Conservation (phyloP, 495 filamentous ascomycete genomes). For the Aspergillus baeticus region DNA sequence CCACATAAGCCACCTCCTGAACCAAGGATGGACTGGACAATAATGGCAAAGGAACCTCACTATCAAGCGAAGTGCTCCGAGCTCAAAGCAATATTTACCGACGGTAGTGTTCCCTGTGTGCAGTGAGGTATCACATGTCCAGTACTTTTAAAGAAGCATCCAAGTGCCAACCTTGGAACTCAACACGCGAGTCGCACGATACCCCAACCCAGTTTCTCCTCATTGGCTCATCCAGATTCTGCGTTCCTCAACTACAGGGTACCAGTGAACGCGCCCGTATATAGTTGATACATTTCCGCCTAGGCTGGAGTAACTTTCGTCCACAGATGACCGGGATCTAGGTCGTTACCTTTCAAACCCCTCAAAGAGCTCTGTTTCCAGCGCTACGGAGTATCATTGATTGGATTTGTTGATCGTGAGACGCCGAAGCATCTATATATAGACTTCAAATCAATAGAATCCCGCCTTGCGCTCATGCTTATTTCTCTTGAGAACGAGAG, state of each 20-base stretch:
- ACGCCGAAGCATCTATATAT: slow-evolving; percentile 15
- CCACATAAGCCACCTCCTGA: slow-evolving; percentile 26
- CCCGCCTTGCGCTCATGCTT: slow-evolving; percentile 2
- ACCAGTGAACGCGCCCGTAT: too few relatives aligned
- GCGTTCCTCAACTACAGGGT: too few relatives aligned
- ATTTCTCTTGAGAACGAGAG: neutral
- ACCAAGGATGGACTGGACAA: slow-evolving; percentile 1
- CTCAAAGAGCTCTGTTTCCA: neutral
- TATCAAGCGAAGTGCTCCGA: neutral
- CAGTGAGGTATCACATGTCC: slow-evolving; percentile 9
- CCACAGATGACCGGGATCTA: neutral
- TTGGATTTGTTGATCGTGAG: neutral
- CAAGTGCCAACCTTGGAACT: neutral
- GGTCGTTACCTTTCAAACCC: slow-evolving; percentile 1
- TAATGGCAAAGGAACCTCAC: neutral
- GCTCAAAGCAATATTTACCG: neutral
- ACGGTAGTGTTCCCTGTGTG: neutral
- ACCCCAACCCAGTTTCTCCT: neutral
- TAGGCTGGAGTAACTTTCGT: neutral
- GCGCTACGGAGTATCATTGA: neutral
- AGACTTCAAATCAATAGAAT: neutral
- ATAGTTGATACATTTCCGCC: neutral
- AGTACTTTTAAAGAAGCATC: slow-evolving; percentile 8
- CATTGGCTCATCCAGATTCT: too few relatives aligned
- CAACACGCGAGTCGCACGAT: neutral